Percentiles rank a stretch among this genome's conserved stretches.
Evolutionary conservation across 2,329 filamentous ascomycete species (phyloP).

Genomic region (Cladosporium colombiae): DNA sequence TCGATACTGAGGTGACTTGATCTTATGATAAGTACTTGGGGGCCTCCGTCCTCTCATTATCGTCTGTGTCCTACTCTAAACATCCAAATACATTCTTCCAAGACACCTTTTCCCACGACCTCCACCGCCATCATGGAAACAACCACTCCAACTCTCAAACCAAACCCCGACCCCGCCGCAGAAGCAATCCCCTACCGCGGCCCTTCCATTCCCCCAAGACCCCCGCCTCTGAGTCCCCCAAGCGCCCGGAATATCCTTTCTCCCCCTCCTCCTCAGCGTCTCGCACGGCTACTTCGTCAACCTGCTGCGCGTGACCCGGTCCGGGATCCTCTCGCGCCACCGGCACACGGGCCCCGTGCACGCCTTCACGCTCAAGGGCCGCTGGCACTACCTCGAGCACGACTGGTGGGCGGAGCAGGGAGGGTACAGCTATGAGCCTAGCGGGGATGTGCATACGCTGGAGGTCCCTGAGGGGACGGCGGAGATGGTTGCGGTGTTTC

Average conservation of each 20-base stretch:
- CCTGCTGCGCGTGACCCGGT: neutral
- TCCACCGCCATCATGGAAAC: neutral
- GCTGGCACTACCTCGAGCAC: slow-evolving; percentile 13
- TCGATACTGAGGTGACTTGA: neutral
- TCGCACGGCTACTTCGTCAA: slow-evolving; percentile 15
- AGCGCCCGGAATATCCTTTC: neutral
- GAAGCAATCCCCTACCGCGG: neutral
- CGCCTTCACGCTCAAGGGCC: neutral
- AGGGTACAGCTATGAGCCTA: slow-evolving; percentile 18
- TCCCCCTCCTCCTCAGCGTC: slow-evolving; percentile 8
- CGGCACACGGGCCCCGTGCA: slow-evolving; percentile 5
- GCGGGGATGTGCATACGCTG: slow-evolving; percentile 20
- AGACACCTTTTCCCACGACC: neutral
- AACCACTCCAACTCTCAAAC: neutral
- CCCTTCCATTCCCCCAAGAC: neutral
- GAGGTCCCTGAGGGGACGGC: slow-evolving; percentile 20
- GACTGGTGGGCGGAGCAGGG: slow-evolving; percentile 21
- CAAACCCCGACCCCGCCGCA: neutral
- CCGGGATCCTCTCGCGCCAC: slow-evolving; percentile 12
- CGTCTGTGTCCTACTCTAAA: neutral
- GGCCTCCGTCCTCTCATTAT: neutral
- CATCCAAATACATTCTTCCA: neutral
- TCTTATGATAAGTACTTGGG: neutral
- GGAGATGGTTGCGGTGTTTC: slow-evolving; percentile 21
- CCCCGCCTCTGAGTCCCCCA: neutral